Evolutionary conservation across 345 rosid species (phyloP), one percentile per base, ranked within the genome.

Genomic region (Fremontodendron californicum): DNA sequence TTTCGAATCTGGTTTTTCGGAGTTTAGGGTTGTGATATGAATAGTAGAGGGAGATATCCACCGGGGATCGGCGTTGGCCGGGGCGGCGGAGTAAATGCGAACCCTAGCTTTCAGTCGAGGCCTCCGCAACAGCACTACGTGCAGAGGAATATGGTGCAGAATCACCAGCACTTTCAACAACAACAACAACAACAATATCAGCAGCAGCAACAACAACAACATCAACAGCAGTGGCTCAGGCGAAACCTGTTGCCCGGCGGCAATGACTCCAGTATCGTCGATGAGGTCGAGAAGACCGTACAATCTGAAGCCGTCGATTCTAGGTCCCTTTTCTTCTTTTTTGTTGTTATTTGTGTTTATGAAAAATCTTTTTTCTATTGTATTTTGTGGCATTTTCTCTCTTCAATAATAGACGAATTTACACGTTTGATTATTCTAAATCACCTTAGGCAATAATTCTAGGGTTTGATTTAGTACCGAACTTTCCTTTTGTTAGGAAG

Each of bases 301-400:
- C 97, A 91, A 81, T 77, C 97, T 0, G 99, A 91, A 87, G 91
- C 97, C 39, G 82, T 78, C 64, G 94, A 94, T 82, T 81, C 98
- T 13, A 90, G 95, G 99, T 94, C 62, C 19, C 61, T 66, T 54
- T 39, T 3, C 21, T 33, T 10, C 0, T 39, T 61, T 33, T 2
- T 48, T 49, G 6, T 27, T 13, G 12, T 39, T 60, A 25, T 40
- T 43, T 74, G 1, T 15, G 15, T 16, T 1, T 48, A 31, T 18
- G 74, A 8, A 37, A 48, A 27, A 43, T 43, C 6, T 27, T 16
- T 13, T 45, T 69, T 46, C 49, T 27, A 43, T 74, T 18, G 11
- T 23, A 57, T 73, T 57, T 57, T 25, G 11, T 58, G n/a, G 37
- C 49, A 35, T 23, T 57, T 15, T 48, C 18, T 70, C 42, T 29